phyloP scores from a whole-genome alignment of 192 early-diverging fungal genomes.

The Coemansia guatemalensis region DNA sequence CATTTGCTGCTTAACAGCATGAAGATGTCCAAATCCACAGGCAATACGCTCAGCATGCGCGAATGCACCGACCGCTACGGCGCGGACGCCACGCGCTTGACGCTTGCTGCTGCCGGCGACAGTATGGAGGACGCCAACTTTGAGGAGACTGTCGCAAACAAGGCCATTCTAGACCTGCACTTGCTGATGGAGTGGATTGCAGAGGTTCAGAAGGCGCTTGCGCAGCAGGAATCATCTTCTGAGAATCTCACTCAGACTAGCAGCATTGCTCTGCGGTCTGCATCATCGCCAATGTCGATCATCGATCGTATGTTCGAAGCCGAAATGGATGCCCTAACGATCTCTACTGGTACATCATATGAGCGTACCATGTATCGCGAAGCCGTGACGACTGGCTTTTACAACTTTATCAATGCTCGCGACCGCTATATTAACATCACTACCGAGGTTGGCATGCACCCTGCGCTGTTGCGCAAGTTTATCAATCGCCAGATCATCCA shows the following conservation, averaged over 20 bases:
- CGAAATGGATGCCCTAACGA: slow-evolving; percentile 79
- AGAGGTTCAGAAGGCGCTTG: slow-evolving; percentile 61
- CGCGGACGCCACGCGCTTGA: slow-evolving; percentile 94
- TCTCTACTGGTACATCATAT: slow-evolving; percentile 71
- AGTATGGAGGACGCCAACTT: slow-evolving; percentile 98
- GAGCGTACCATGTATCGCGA: slow-evolving; percentile 84
- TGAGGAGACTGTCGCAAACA: slow-evolving; percentile 90
- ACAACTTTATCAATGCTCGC: slow-evolving; percentile 82
- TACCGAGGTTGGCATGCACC: slow-evolving; percentile 75
- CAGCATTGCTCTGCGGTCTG: slow-evolving; percentile 51
- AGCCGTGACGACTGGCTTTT: slow-evolving; percentile 87
- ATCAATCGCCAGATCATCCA: slow-evolving; percentile 83
- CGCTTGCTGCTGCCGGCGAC: slow-evolving; percentile 97
- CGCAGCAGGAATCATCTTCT: slow-evolving; percentile 56
- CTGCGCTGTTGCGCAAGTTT: slow-evolving; percentile 77
- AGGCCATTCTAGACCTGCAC: slow-evolving; percentile 88
- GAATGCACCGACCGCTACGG: slow-evolving; percentile 84
- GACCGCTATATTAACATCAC: slow-evolving; percentile 88
- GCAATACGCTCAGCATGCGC: slow-evolving; percentile 88
- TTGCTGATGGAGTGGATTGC: slow-evolving; percentile 91
- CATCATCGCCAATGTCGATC: slow-evolving; percentile 61
- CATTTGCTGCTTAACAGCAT: slow-evolving; percentile 92
- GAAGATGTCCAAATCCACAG: slow-evolving; percentile 99
- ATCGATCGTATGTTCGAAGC: slow-evolving; percentile 86
- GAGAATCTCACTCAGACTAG: slow-evolving; percentile 26